Conservation (phyloP, 2,329 filamentous ascomycete genomes). For the Colletotrichum cordylinicola region DNA sequence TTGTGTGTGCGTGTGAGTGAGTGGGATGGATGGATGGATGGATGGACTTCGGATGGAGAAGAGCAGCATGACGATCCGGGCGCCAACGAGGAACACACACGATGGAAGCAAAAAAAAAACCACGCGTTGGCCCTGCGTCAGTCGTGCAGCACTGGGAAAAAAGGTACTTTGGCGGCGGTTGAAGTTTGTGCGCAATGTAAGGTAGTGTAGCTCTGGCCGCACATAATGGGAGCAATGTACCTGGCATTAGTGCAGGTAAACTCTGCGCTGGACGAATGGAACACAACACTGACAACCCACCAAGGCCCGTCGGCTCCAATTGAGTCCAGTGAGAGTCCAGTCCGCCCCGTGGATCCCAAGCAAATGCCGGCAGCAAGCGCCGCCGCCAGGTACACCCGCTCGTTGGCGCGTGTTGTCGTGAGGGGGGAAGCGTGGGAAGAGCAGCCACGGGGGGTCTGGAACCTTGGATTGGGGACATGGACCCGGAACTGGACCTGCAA, state of each 20-base stretch:
- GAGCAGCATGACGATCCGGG: neutral
- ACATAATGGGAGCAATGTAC: neutral
- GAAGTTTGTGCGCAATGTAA: neutral
- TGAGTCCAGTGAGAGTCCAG: neutral
- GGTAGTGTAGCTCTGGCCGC: neutral
- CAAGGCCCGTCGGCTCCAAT: neutral
- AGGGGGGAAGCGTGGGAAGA: neutral
- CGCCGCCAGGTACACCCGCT: conserved; percentile 8
- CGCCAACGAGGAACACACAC: neutral
- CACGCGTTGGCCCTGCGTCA: neutral
- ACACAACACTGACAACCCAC: neutral
- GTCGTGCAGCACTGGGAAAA: neutral
- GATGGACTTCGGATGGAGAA: neutral
- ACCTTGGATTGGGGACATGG: neutral
- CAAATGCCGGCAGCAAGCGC: conserved; percentile 14
- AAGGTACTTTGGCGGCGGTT: neutral
- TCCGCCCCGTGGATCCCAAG: neutral
- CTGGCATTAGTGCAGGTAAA: neutral
- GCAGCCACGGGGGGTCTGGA: neutral
- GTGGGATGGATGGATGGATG: neutral
- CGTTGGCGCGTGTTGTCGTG: neutral
- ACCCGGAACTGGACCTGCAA: neutral
- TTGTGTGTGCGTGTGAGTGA: neutral
- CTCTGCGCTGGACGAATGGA: neutral
- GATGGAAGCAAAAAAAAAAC: neutral